Conservation (phyloP, 2,329 filamentous ascomycete genomes). For the Paecilomyces sp. region DNA sequence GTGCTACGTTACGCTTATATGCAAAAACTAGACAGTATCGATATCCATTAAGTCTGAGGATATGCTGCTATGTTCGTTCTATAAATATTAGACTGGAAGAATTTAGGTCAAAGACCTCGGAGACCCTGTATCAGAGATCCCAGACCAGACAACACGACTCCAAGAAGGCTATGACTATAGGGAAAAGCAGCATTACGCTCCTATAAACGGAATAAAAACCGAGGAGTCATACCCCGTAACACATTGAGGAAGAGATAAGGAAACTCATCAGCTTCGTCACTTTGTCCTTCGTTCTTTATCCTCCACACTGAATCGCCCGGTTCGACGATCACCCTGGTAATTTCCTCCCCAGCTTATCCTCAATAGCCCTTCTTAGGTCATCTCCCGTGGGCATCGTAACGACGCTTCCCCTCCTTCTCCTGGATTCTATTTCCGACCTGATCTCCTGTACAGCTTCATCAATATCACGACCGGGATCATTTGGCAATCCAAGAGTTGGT, state of each 20-base stretch:
- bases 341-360: slow-evolving; percentile 44
- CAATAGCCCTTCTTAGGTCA: slow-evolving; percentile 47
- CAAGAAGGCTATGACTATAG: background rate
- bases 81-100: background rate
- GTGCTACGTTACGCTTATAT: background rate
- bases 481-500: slow-evolving; percentile 69
- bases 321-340: background rate
- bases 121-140: background rate
- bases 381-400: slow-evolving; percentile 39
- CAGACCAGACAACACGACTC: background rate
- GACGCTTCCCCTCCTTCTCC: slow-evolving; percentile 40
- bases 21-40: background rate
- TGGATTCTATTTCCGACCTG: slow-evolving; percentile 61
- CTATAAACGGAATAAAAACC: background rate
- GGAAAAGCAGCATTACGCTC: background rate
- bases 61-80: background rate
- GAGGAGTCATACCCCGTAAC: background rate
- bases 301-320: slow-evolving; percentile 10
- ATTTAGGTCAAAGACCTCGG: background rate
- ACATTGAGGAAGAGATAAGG: background rate
- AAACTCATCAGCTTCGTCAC: background rate
- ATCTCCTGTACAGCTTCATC: slow-evolving; percentile 73
- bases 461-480: slow-evolving; percentile 67
- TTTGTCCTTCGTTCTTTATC: background rate
- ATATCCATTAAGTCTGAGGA: background rate